Conservation (phyloP, 2,329 filamentous ascomycete genomes). For the Raffaelea ambrosiae region DNA sequence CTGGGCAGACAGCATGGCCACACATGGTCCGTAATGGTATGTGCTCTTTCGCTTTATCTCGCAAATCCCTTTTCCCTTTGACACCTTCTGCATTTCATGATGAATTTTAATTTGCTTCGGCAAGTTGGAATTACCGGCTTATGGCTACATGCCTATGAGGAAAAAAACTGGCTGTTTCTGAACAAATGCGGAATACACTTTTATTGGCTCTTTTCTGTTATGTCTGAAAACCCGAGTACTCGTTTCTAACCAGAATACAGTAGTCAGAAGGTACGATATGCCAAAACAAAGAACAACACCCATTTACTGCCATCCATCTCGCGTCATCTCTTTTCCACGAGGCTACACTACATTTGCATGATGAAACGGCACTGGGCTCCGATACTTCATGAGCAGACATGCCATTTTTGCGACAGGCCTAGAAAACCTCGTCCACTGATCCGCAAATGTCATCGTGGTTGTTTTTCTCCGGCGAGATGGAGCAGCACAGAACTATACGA, state of each 20-base stretch:
- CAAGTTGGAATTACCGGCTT: slow-evolving; percentile 96
- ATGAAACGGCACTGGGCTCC: slow-evolving; percentile 98
- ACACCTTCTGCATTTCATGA: slow-evolving; percentile 32
- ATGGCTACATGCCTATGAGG: slow-evolving; percentile 55
- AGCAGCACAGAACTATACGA: neutral
- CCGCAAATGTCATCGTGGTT: neutral
- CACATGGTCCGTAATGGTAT: neutral
- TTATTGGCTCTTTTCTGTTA: neutral
- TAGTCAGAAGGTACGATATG: slow-evolving; percentile 2
- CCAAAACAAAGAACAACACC: slow-evolving; percentile 20
- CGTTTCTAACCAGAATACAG: neutral
- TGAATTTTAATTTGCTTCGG: slow-evolving; percentile 61
- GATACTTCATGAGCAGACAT: slow-evolving; percentile 74
- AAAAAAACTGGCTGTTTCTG: slow-evolving; percentile 84
- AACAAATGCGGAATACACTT: slow-evolving; percentile 28
- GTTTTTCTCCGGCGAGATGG: neutral
- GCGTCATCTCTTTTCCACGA: slow-evolving; percentile 2
- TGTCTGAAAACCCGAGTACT: neutral
- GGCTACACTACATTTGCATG: slow-evolving; percentile 36
- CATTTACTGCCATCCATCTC: neutral
- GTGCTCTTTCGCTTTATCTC: slow-evolving; percentile 5
- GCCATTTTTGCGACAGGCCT: slow-evolving; percentile 93
- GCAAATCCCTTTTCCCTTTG: neutral
- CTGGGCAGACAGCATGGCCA: no score
- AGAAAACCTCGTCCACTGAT: slow-evolving; percentile 99